Evolutionary conservation across 2,329 filamentous ascomycete genomes (phyloP).

Genomic region (Coniochaeta ligniaria): DNA sequence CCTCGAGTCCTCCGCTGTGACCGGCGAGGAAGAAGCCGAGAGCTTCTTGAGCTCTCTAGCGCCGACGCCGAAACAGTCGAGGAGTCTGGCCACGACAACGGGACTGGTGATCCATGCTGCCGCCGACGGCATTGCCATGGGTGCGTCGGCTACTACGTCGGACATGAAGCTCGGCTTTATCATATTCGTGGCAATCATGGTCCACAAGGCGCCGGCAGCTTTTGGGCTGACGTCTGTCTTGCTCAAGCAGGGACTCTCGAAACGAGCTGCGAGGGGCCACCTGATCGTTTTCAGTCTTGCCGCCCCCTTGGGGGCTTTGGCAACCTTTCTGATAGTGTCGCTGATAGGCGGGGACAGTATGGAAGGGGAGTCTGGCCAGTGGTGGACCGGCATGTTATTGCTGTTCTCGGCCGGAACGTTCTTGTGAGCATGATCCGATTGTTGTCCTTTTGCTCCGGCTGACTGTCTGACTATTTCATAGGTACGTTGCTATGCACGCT

Average conservation of each 20-base stretch:
- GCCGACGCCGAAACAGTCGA: conserved; percentile 49
- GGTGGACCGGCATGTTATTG: conserved; percentile 87
- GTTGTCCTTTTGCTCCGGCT: conserved; percentile 9
- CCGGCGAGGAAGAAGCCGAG: conserved; percentile 48
- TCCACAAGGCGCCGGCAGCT: conserved; percentile 92
- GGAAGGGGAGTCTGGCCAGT: conserved; percentile 59
- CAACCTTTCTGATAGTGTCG: conserved; percentile 74
- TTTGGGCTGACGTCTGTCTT: conserved; percentile 90
- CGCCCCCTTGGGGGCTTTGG: conserved; percentile 76
- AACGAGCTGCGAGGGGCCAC: conserved; percentile 76
- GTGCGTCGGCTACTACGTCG: conserved; percentile 72
- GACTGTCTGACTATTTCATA: conserved; percentile 25
- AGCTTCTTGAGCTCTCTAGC: conserved; percentile 52
- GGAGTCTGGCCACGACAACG: conserved; percentile 74
- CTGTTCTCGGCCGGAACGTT: conserved; percentile 97
- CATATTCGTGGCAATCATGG: conserved; percentile 93
- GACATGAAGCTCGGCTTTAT: conserved; percentile 77
- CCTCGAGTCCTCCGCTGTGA: conserved; percentile 36
- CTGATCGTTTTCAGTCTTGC: conserved; percentile 87
- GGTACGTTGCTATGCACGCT: conserved; percentile 96
- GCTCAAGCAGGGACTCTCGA: conserved; percentile 84
- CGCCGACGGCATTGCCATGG: conserved; percentile 92
- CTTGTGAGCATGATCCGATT: conserved; percentile 53
- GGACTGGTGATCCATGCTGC: conserved; percentile 94
- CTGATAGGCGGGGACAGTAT: conserved; percentile 57